Percentiles rank a stretch among this genome's conserved stretches.
Evolutionary conservation across 495 filamentous ascomycete genomes (phyloP).

Genomic region (Penicillium nucicola): DNA sequence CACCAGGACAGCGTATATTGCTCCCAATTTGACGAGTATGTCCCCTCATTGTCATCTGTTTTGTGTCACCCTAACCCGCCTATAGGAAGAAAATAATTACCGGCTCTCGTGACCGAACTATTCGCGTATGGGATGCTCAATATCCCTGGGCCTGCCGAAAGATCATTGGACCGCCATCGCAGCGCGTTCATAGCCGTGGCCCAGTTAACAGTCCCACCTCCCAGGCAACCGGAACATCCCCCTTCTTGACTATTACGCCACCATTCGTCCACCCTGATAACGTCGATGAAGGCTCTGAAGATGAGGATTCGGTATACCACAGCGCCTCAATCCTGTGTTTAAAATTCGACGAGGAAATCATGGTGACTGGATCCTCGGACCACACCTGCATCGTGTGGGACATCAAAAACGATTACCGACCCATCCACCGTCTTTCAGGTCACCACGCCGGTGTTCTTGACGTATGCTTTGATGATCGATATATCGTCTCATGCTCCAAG

Average conservation of each 20-base stretch:
- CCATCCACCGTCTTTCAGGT: slow-evolving; percentile 68
- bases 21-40: slow-evolving; percentile 94
- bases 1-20: slow-evolving; percentile 96
- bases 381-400: slow-evolving; percentile 89
- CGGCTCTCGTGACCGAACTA: slow-evolving; percentile 90
- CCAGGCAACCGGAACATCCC: slow-evolving; percentile 37
- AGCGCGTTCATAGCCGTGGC: slow-evolving; percentile 21
- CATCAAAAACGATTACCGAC: slow-evolving; percentile 69
- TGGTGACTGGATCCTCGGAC: slow-evolving; percentile 94
- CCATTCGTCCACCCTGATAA: slow-evolving; percentile 32
- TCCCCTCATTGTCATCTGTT: slow-evolving; percentile 7
- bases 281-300: slow-evolving; percentile 26
- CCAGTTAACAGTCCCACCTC: slow-evolving; percentile 37
- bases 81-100: slow-evolving; percentile 88
- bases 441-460: slow-evolving; percentile 90
- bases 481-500: slow-evolving; percentile 96
- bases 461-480: slow-evolving; percentile 82
- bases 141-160: slow-evolving; percentile 74
- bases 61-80: neutral
- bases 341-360: slow-evolving; percentile 86
- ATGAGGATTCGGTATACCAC: slow-evolving; percentile 55
- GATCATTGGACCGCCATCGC: slow-evolving; percentile 61
- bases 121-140: slow-evolving; percentile 91
- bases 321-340: slow-evolving; percentile 90
- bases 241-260: slow-evolving; percentile 46